These are phyloP conservation scores for Castanopsis chinensis DNA, from an alignment of 306 rosid genomes.

Conservation along the genomic window DNA sequence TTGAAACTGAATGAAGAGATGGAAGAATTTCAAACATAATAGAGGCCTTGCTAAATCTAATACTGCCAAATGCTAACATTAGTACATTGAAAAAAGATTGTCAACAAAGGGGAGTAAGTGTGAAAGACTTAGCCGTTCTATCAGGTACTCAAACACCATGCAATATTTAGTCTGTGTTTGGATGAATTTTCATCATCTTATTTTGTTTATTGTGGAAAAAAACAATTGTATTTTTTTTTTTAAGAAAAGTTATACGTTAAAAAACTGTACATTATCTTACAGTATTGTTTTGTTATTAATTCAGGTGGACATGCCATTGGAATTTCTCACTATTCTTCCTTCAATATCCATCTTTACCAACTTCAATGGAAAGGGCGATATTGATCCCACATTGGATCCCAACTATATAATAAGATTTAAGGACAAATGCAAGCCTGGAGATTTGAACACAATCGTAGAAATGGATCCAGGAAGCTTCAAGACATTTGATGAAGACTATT, in stretches of 20 bases:
- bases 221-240: too few species aligned
- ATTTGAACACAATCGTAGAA: conserved; percentile 20
- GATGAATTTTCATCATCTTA: too few species aligned
- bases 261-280: too few species aligned
- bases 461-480: conserved; percentile 44
- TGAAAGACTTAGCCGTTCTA: neutral
- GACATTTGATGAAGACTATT: conserved; percentile 25
- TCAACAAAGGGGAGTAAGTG: neutral
- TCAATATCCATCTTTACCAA: conserved; percentile 41
- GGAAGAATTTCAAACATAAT: neutral
- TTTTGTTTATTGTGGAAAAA: too few species aligned
- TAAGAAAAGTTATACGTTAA: too few species aligned
- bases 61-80: neutral
- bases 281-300: neutral
- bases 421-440: conserved; percentile 31
- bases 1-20: neutral
- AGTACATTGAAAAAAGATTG: neutral
- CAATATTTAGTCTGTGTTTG: too few species aligned
- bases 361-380: conserved; percentile 36
- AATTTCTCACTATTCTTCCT: conserved; percentile 25
- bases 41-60: neutral
- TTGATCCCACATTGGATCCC: conserved; percentile 37
- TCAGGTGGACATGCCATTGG: conserved; percentile 49
- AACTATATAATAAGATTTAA: conserved; percentile 26
- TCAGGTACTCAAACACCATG: neutral